phyloP scores from a whole-genome alignment of 805 yeast genomes.

The Novakomyces olei region DNA sequence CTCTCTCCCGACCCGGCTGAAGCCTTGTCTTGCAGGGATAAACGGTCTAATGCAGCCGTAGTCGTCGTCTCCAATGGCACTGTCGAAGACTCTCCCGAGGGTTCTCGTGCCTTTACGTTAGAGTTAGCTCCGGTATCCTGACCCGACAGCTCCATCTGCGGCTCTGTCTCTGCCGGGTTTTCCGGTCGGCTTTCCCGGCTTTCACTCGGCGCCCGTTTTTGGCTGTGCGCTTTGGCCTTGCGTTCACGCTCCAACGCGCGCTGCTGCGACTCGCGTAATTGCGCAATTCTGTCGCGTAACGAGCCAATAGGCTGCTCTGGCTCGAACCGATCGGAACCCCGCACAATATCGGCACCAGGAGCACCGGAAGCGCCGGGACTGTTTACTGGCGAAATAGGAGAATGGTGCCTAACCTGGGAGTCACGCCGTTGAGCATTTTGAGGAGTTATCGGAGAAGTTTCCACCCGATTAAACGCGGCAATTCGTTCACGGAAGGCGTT shows the following conservation, averaged over 20 bases:
- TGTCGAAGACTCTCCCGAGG: no score
- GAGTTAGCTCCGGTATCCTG: no score
- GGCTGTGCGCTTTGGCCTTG: no score
- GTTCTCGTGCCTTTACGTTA: no score
- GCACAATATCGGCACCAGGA: constrained; percentile 4
- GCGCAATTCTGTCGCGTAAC: neutral
- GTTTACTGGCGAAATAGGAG: constrained; percentile 34
- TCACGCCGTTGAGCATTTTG: constrained; percentile 18
- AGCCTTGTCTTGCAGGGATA: neutral
- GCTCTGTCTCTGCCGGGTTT: no score
- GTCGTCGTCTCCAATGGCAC: no score
- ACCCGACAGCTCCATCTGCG: no score
- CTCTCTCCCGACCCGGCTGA: neutral
- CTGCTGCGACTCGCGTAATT: neutral
- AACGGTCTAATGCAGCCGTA: neutral
- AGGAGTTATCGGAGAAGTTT: constrained; percentile 22
- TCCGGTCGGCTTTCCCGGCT: no score
- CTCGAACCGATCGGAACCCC: constrained; percentile 1
- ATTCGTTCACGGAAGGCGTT: constrained; percentile 24
- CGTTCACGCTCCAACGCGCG: neutral
- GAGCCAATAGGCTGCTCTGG: neutral
- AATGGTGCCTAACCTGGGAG: constrained; percentile 33
- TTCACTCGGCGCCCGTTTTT: no score
- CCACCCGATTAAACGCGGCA: constrained; percentile 27
- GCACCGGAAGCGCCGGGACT: constrained; percentile 9